These are phyloP conservation scores for Psophocarpus tetragonolobus DNA, from an alignment of 306 rosid genomes.

Conservation along the genomic window DNA sequence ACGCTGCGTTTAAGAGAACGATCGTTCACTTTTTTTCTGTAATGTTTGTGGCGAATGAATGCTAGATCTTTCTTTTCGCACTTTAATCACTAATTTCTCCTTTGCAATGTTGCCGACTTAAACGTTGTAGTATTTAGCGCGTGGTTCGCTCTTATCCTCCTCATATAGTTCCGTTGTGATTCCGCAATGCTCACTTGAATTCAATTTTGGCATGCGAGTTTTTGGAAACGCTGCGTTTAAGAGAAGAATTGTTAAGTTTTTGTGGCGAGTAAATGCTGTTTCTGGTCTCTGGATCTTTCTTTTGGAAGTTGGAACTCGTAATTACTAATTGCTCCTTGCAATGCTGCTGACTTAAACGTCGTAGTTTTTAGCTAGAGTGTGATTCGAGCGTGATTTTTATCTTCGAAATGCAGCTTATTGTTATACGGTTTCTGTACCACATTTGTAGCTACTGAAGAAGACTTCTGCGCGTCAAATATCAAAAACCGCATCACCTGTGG, in stretches of 20 bases:
- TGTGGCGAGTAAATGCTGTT: neutral
- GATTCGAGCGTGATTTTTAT: slow-evolving; percentile 27
- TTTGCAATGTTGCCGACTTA: neutral
- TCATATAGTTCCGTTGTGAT: neutral
- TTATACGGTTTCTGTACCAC: slow-evolving; percentile 57
- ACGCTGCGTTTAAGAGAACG: neutral
- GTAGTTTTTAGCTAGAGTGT: slow-evolving; percentile 1
- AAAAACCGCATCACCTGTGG: slow-evolving; percentile 80
- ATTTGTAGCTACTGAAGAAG: slow-evolving; percentile 91
- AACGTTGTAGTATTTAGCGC: neutral
- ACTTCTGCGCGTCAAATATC: slow-evolving; percentile 78
- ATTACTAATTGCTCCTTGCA: neutral
- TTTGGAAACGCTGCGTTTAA: neutral
- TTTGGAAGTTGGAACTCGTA: neutral
- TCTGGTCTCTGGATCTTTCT: slow-evolving; percentile 8
- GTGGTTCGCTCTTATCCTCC: neutral
- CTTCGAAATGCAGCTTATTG: slow-evolving; percentile 74
- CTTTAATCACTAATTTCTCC: neutral
- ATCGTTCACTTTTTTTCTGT: neutral
- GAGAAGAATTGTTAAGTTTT: neutral
- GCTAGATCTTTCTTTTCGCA: neutral
- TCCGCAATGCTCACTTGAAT: neutral
- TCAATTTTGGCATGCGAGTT: neutral
- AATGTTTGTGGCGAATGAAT: neutral
- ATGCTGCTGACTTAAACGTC: neutral